Evolutionary conservation across 106 monocot genomes (phyloP).

Genomic region (Platanthera zijinensis): DNA sequence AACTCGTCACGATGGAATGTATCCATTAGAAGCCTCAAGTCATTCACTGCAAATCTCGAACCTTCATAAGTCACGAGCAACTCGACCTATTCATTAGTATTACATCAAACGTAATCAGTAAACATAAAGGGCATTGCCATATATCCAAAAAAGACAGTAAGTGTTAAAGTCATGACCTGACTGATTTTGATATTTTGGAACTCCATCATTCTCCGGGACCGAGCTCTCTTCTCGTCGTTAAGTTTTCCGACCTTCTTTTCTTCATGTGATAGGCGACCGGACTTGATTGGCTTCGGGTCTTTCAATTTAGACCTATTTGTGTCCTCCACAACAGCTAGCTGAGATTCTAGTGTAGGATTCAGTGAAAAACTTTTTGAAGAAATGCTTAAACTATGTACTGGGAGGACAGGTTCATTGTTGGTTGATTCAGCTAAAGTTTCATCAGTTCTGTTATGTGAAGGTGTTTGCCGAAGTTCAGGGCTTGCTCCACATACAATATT

Average conservation of each 20-base stretch:
- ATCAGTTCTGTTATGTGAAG: constrained; percentile 78
- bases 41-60: constrained; percentile 80
- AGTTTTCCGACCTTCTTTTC: constrained; percentile 71
- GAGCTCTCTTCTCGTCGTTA: constrained; percentile 73
- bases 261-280: constrained; percentile 59
- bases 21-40: constrained; percentile 90
- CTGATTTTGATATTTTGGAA: constrained; percentile 96
- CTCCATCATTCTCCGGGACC: constrained; percentile 77
- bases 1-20: constrained; percentile 91
- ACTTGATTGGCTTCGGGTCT: constrained; percentile 40
- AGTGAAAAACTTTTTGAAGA: constrained; percentile 45
- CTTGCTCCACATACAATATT: constrained; percentile 38
- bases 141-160: background rate
- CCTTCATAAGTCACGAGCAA: constrained; percentile 93
- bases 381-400: constrained; percentile 32
- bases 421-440: constrained; percentile 63
- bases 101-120: background rate
- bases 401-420: constrained; percentile 60
- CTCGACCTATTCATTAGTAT: constrained; percentile 54
- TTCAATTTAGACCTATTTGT: constrained; percentile 36
- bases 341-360: constrained; percentile 30
- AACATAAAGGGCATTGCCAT: background rate
- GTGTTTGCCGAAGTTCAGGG: constrained; percentile 64
- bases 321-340: constrained; percentile 27
- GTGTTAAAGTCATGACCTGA: constrained; percentile 38